Evolutionary conservation across 202 grass and related monocot species (phyloP).

Genomic region (Miscanthus sacchariflorus): DNA sequence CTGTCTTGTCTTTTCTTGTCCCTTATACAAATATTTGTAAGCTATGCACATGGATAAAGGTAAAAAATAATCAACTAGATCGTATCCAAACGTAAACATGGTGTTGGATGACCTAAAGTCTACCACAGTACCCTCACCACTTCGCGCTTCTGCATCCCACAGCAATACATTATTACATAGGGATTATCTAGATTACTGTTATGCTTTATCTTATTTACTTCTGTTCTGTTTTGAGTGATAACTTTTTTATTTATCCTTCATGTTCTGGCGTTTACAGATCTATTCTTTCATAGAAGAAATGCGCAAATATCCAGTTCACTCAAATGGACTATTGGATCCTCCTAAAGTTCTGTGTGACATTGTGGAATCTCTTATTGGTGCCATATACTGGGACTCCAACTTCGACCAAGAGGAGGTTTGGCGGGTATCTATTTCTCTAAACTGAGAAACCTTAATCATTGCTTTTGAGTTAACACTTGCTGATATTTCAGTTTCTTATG

Average conservation of each 20-base stretch:
- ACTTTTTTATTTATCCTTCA: neutral
- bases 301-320: conserved; percentile 60
- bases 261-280: conserved; percentile 54
- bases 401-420: conserved; percentile 60
- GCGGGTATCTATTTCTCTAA: conserved; percentile 47
- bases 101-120: neutral
- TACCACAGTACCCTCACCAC: neutral
- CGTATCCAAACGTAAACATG: neutral
- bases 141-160: too few species aligned
- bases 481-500: neutral
- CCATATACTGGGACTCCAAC: conserved; percentile 63
- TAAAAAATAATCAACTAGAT: conserved; percentile 2
- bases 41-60: neutral
- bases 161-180: neutral
- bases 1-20: conserved; percentile 1
- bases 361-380: conserved; percentile 77
- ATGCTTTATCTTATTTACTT: neutral
- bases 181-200: neutral
- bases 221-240: neutral
- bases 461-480: neutral
- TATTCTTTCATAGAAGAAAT: conserved; percentile 61
- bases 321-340: conserved; percentile 67
- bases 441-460: neutral
- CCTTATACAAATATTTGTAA: neutral
- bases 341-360: conserved; percentile 73